Evolutionary conservation across 2,329 filamentous ascomycete species (phyloP).

Genomic region (Neocatenulostroma microsporum): DNA sequence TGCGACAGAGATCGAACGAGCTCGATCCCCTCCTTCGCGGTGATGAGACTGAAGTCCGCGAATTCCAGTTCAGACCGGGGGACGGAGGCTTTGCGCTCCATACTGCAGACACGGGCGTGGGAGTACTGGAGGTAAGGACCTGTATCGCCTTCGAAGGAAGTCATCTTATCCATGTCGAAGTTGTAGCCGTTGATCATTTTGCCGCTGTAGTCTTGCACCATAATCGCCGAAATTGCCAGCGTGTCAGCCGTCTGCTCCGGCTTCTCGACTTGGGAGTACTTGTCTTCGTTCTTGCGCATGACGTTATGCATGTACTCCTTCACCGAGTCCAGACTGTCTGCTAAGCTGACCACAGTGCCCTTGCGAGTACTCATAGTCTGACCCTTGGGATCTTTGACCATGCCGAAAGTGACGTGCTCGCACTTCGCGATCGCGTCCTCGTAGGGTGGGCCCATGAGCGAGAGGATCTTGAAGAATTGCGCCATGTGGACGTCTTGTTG

Average conservation of each 20-base stretch:
- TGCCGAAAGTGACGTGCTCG: constrained; percentile 59
- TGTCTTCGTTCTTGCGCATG: constrained; percentile 82
- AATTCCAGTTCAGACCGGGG: constrained; percentile 48
- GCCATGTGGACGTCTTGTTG: constrained; percentile 59
- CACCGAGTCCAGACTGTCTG: constrained; percentile 50
- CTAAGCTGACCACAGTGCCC: constrained; percentile 43
- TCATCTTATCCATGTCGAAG: constrained; percentile 77
- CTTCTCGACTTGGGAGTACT: constrained; percentile 84
- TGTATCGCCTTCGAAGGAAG: constrained; percentile 76
- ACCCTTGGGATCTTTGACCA: constrained; percentile 43
- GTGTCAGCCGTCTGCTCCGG: constrained; percentile 76
- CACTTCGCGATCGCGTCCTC: constrained; percentile 50
- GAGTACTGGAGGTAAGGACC: constrained; percentile 81
- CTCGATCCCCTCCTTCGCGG: constrained; percentile 63
- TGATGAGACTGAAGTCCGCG: constrained; percentile 61
- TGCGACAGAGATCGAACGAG: constrained; percentile 69
- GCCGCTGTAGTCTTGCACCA: constrained; percentile 97
- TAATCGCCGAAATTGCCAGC: constrained; percentile 87
- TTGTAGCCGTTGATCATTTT: constrained; percentile 70
- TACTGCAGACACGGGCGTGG: constrained; percentile 60
- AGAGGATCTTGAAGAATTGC: constrained; percentile 58
- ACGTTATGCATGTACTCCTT: constrained; percentile 96
- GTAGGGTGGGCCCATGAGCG: constrained; percentile 52
- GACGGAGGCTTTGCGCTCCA: constrained; percentile 51
- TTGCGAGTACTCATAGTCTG: constrained; percentile 58